Base-by-base conservation (phyloP, 148 eudicot species). In the Chenopodium quinoa region DNA sequence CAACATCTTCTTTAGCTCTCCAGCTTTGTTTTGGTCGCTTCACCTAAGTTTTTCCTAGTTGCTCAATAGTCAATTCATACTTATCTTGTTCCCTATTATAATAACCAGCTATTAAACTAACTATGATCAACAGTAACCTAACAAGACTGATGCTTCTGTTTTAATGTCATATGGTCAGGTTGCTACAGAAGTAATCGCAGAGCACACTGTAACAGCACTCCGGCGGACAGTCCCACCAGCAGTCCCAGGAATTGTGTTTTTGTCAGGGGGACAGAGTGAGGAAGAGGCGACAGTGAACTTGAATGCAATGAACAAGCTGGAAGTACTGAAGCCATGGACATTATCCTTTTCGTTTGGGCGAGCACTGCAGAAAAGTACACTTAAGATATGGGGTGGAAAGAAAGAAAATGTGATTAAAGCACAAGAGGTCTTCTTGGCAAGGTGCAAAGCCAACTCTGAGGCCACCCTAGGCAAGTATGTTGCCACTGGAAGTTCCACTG, bases 241-340 rank as follows among this genome's bases (percentile, higher is more conserved):
- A 0, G 97, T 95, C 22, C 97, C 98, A 2, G 98, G 98, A 50
- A 86, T 95, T 0, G 96, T 95, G 88, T 95, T 95, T 68, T 75
- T 93, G 56, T 95, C 98, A 0, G 98, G 98, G 1, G 98, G 98
- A 17, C 98, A 95, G 69, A 95, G 97, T 64, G 98, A 95, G 88
- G 94, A 91, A 79, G 91, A 86, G 75, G 97, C 98, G 3, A 95
- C 97, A 1, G 73, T 86, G 76, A 95, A 95, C 81, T 90, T 95
- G 37, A 81, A 91, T 32, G 94, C 95, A 25, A 94, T 92, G 97
- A 94, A 94, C 90, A 94, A 92, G 86, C 75, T 92, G 78, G 88
- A 89, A 9, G 87, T 91, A 71, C 14, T 89, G 75, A 94, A 92
- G 90, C 94, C 97, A 54, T 94, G 97, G 98, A 90, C 94, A 22